Base-by-base conservation (phyloP, 2,329 filamentous ascomycete species). In the Canariomyces notabilis region DNA sequence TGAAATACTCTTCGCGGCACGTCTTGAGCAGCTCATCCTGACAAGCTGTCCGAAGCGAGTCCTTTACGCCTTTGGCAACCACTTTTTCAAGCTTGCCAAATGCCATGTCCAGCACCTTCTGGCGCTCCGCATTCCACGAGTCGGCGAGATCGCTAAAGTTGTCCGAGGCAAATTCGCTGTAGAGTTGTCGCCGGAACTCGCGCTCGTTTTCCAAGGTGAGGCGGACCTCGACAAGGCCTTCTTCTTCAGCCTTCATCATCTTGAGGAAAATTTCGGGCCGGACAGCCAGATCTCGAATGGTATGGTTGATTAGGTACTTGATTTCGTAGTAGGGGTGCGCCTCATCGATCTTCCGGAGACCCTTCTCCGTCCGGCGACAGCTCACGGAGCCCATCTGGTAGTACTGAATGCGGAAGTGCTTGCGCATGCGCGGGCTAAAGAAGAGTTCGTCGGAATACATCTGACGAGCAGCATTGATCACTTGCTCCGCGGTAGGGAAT, bases 261-360 rank as follows among this genome's bases (percentile, higher is more conserved):
- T 94, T 91, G 46, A 98, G 71, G 64, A 93, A 98, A 20, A 95
- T 74, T 54, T 96, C 90, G 1, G 93, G 93, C 43, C 87, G 83
- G 42, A 82, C 80, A 2, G 89, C 85, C 49, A 97, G 79, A 55
- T 93, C 86, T 34, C 74, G 73, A 51, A 96, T 85, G 6, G 87
- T 87, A 66, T 96, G 90, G 58, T 93, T 89, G 54, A 89, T 82
- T 16, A 98, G 75, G 59, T 98, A 98, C 67, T 98, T 96, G 72
- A 98, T 88, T 66, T 97, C 93, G 63, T 97, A 97, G 66, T 94
- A 97, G 0, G 89, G 89, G 60, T 97, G 90, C 19, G 93, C 83
- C 51, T 97, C 91, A 58, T 95, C 90, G 57, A 98, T 97, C 61
- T 88, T 87, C 47, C 87, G 86, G 43, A 96, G 72, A 21, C 93